phyloP scores from a whole-genome alignment of 1,284 basidiomycete species.

The Peniophora sp. region DNA sequence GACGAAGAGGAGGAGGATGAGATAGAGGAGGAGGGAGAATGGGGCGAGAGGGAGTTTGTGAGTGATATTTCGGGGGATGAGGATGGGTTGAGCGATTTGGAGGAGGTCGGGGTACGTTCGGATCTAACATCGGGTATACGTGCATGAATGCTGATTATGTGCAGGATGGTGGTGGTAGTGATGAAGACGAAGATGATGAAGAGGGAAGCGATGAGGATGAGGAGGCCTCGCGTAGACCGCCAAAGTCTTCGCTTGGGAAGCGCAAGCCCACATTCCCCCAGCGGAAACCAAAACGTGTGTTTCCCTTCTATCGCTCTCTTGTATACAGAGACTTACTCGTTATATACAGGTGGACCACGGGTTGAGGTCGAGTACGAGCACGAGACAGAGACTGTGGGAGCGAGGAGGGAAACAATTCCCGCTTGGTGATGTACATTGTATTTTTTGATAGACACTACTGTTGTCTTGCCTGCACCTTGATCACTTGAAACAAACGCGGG shows the following conservation, averaged over 20 bases:
- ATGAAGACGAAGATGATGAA: slow-evolving; percentile 7
- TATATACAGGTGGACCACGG: slow-evolving; percentile 9
- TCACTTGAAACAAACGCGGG: too few relatives aligned
- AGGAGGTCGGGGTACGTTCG: slow-evolving; percentile 49
- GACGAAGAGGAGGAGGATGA: slow-evolving; percentile 43
- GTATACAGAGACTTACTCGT: neutral
- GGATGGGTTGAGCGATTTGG: slow-evolving; percentile 64
- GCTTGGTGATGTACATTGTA: neutral
- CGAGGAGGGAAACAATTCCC: neutral
- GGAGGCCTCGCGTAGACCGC: slow-evolving; percentile 1
- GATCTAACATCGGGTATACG: neutral
- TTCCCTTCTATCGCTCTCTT: neutral
- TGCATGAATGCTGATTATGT: neutral
- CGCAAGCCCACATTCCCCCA: slow-evolving; percentile 9
- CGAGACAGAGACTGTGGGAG: neutral
- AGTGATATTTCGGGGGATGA: slow-evolving; percentile 73
- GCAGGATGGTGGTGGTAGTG: slow-evolving; percentile 7
- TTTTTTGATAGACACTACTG: too few relatives aligned
- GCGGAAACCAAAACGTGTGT: slow-evolving; percentile 13
- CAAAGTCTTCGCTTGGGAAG: slow-evolving; percentile 10
- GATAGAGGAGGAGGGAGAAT: slow-evolving; percentile 57
- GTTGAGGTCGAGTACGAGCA: slow-evolving; percentile 14
- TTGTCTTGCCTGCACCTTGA: too few relatives aligned
- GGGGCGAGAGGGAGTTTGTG: slow-evolving; percentile 78
- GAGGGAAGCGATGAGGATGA: neutral